Percentiles rank a stretch among this genome's conserved stretches.
Conservation (phyloP, 2,329 filamentous ascomycete genomes). For the Chrysoporthe austroafricana region DNA sequence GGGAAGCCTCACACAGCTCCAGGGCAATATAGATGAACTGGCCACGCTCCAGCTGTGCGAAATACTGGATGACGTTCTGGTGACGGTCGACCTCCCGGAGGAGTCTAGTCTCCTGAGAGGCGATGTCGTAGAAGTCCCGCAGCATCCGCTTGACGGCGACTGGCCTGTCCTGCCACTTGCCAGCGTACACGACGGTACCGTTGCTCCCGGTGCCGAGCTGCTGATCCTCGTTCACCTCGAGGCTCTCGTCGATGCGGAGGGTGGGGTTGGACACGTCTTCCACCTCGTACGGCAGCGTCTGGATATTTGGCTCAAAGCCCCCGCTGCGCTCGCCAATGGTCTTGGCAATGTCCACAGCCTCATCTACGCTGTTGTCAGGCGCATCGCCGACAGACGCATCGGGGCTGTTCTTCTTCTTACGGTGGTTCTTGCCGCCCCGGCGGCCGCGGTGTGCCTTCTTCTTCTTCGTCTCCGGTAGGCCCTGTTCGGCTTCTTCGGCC, state of each 20-base stretch:
- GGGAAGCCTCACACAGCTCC: slow-evolving; percentile 89
- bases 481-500: slow-evolving; percentile 35
- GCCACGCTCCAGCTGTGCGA: slow-evolving; percentile 84
- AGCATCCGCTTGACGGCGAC: slow-evolving; percentile 98
- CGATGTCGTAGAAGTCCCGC: slow-evolving; percentile 93
- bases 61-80: slow-evolving; percentile 95
- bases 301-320: slow-evolving; percentile 64
- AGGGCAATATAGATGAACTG: slow-evolving; percentile 96
- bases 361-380: slow-evolving; percentile 58
- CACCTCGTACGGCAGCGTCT: slow-evolving; percentile 60
- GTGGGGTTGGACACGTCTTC: slow-evolving; percentile 63
- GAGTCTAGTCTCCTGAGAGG: slow-evolving; percentile 88
- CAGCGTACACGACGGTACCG: slow-evolving; percentile 93
- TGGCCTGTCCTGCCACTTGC: slow-evolving; percentile 89
- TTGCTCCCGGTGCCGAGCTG: slow-evolving; percentile 83
- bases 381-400: slow-evolving; percentile 56
- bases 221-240: slow-evolving; percentile 66
- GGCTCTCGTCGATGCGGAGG: slow-evolving; percentile 64
- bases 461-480: slow-evolving; percentile 53
- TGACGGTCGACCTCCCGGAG: slow-evolving; percentile 94
- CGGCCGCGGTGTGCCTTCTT: slow-evolving; percentile 72
- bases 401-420: slow-evolving; percentile 60
- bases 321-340: slow-evolving; percentile 53
- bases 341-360: slow-evolving; percentile 62
- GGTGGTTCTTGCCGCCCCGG: slow-evolving; percentile 72